Percentiles rank a stretch among this genome's conserved stretches.
Evolutionary conservation across 2,329 filamentous ascomycete species (phyloP).

Genomic region (Fusarium sambucinum): DNA sequence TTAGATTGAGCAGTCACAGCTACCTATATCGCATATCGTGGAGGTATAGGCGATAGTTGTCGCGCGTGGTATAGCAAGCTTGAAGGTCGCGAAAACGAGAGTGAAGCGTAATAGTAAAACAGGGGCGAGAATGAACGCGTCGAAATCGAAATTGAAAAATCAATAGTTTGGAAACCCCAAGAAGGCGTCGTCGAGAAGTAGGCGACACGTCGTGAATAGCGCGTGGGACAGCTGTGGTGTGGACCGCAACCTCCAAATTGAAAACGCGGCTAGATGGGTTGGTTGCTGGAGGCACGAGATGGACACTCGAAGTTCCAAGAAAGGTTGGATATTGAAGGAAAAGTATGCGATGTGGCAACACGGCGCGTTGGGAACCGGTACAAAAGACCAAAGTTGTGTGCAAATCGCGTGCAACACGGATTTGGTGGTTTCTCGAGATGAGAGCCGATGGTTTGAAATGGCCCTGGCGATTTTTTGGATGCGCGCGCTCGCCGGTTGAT

Average conservation of each 20-base stretch:
- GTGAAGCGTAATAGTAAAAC: conserved; percentile 31
- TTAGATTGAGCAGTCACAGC: conserved; percentile 41
- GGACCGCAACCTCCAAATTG: conserved; percentile 38
- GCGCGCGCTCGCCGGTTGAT: conserved; percentile 67
- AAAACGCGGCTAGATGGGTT: conserved; percentile 41
- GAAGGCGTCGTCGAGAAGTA: conserved; percentile 38
- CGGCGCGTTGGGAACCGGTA: conserved; percentile 58
- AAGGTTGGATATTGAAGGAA: conserved; percentile 53
- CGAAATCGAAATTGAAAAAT: conserved; percentile 35
- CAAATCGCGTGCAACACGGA: conserved; percentile 67
- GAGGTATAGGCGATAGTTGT: conserved; percentile 37
- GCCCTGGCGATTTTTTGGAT: conserved; percentile 73
- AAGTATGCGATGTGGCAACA: conserved; percentile 58
- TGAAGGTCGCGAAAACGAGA: conserved; percentile 47
- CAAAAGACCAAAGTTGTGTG: conserved; percentile 59
- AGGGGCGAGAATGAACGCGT: conserved; percentile 46
- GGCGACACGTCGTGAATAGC: conserved; percentile 48
- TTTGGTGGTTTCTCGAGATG: conserved; percentile 67
- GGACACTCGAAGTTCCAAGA: conserved; percentile 42
- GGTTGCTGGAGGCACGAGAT: conserved; percentile 38
- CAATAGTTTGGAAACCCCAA: conserved; percentile 35
- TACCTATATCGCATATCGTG: conserved; percentile 58
- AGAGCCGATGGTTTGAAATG: conserved; percentile 69
- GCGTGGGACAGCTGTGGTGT: conserved; percentile 46
- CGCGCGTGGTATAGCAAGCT: conserved; percentile 38